Percentiles rank a stretch among this genome's conserved stretches.
Evolutionary conservation across 306 rosid genomes (phyloP).

Genomic region (Vicia villosa): DNA sequence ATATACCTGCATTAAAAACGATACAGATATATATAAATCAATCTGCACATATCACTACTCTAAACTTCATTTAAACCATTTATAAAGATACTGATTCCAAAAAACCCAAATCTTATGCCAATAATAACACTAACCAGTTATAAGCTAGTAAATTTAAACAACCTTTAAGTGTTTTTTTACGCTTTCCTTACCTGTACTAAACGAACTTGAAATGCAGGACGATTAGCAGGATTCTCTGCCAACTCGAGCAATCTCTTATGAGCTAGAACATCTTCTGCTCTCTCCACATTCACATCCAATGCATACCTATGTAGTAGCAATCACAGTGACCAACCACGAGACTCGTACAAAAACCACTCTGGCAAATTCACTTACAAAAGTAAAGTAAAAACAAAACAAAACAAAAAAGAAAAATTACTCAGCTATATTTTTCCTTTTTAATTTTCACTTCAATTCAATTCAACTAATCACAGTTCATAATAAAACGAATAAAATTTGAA

Average conservation of each 20-base stretch:
- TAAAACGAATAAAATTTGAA: conserved; percentile 15
- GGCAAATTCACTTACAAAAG: conserved; percentile 45
- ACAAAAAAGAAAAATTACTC: conserved; percentile 4
- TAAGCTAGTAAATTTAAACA: background rate
- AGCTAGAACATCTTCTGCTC: conserved; percentile 94
- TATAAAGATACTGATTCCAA: conserved; percentile 25
- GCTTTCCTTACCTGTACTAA: conserved; percentile 66
- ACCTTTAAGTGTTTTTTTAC: conserved; percentile 10
- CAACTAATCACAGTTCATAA: conserved; percentile 6
- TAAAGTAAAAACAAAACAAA: conserved; percentile 38
- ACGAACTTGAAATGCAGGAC: conserved; percentile 88
- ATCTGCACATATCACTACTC: conserved; percentile 9
- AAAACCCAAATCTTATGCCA: conserved; percentile 17
- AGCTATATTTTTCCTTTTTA: conserved; percentile 22
- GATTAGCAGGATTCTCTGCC: conserved; percentile 74
- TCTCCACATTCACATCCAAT: conserved; percentile 96
- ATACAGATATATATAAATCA: conserved; percentile 25
- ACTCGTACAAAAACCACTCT: conserved; percentile 47
- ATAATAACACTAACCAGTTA: conserved; percentile 16
- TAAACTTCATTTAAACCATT: conserved; percentile 8
- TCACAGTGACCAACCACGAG: conserved; percentile 44
- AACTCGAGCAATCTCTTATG: conserved; percentile 83
- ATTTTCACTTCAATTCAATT: conserved; percentile 3
- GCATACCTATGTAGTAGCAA: conserved; percentile 72
- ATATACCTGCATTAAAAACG: conserved; percentile 67